Conservation (phyloP, 495 filamentous ascomycete genomes). For the Daldinia grandis region DNA sequence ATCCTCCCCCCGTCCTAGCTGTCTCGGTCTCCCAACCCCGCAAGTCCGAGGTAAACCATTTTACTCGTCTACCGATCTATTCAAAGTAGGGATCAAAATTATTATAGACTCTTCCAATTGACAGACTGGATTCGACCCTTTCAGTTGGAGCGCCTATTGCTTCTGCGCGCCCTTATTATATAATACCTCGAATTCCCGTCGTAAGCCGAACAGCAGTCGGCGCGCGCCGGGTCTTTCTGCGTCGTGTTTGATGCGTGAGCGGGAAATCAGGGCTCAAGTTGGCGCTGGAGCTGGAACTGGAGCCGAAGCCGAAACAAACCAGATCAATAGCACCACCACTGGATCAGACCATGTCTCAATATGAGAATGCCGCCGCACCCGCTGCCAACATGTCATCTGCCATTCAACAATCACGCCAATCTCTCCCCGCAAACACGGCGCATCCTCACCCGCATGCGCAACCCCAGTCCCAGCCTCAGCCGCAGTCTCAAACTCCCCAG, state of each 20-base stretch:
- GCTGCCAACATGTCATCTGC: slow-evolving; percentile 32
- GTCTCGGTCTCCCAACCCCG: slow-evolving; percentile 36
- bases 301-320: slow-evolving; percentile 16
- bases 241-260: slow-evolving; percentile 27
- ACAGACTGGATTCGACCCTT: slow-evolving; percentile 34
- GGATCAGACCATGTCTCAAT: slow-evolving; percentile 40
- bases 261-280: slow-evolving; percentile 30
- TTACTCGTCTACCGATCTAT: slow-evolving; percentile 24
- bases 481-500: slow-evolving; percentile 47
- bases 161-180: slow-evolving; percentile 28
- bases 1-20: slow-evolving; percentile 15
- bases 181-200: slow-evolving; percentile 46
- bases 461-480: slow-evolving; percentile 28
- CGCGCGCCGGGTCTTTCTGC: slow-evolving; percentile 29
- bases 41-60: slow-evolving; percentile 41
- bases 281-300: slow-evolving; percentile 11
- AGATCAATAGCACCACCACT: slow-evolving; percentile 33
- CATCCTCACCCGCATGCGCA: slow-evolving; percentile 27
- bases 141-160: slow-evolving; percentile 24
- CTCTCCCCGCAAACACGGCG: slow-evolving; percentile 34
- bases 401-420: slow-evolving; percentile 38
- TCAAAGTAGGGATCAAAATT: slow-evolving; percentile 30
- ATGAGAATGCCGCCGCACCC: slow-evolving; percentile 32
- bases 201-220: slow-evolving; percentile 45
- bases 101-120: slow-evolving; percentile 36